These are phyloP conservation scores for Talaromyces sp. DNA, from an alignment of 2,329 filamentous ascomycete species.

Conservation along the genomic window DNA sequence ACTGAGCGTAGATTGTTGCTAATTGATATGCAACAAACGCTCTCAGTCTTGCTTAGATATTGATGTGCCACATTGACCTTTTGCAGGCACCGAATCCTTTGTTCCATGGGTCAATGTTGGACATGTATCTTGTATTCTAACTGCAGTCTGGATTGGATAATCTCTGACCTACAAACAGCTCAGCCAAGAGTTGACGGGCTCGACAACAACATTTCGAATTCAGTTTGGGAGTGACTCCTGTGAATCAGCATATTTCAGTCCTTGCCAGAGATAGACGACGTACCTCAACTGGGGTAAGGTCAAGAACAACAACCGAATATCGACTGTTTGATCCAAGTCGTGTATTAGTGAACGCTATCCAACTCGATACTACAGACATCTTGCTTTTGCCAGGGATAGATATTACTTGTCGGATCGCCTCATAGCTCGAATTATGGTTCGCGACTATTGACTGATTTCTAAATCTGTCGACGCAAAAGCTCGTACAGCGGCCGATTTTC, in stretches of 20 bases:
- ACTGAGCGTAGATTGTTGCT: background rate
- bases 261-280: too few species aligned
- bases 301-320: too few species aligned
- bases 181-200: background rate
- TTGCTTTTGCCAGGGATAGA: too few species aligned
- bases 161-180: background rate
- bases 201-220: background rate
- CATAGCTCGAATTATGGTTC: constrained; percentile 3
- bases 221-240: too few species aligned
- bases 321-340: too few species aligned
- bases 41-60: too few species aligned
- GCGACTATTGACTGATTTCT: constrained; percentile 9
- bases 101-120: background rate
- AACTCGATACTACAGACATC: too few species aligned
- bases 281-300: too few species aligned
- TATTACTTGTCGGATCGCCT: too few species aligned
- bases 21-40: background rate
- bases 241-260: too few species aligned
- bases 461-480: constrained; percentile 10
- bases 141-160: background rate
- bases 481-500: constrained; percentile 10
- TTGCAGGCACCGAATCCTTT: background rate
- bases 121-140: background rate
- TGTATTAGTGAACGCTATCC: too few species aligned
- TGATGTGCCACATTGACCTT: background rate